A percentile compares a stretch with the other conserved stretches of the same genome.
Conservation (phyloP, 805 yeast species). For the Torulaspora maleeae region DNA sequence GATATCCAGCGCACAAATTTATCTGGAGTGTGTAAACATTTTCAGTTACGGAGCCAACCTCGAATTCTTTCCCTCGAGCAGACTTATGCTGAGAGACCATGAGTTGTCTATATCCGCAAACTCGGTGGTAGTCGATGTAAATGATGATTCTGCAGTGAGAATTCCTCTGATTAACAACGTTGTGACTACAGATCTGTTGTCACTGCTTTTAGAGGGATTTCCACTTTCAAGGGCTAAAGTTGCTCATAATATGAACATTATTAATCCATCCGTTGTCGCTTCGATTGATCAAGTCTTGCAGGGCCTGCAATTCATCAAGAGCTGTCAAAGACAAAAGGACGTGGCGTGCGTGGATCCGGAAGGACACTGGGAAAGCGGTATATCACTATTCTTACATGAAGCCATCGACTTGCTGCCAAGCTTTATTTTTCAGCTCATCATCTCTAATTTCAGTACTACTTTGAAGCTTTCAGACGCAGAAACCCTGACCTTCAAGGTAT, state of each 20-base stretch:
- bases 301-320: slow-evolving; percentile 6
- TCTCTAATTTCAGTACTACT: slow-evolving; percentile 28
- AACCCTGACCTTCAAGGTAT: slow-evolving; percentile 22
- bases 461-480: slow-evolving; percentile 22
- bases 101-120: slow-evolving; percentile 32
- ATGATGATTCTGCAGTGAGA: slow-evolving; percentile 23
- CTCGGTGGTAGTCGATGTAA: slow-evolving; percentile 18
- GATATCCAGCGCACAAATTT: slow-evolving; percentile 29
- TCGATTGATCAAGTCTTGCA: slow-evolving; percentile 20
- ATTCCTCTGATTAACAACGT: slow-evolving; percentile 31
- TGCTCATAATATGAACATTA: slow-evolving; percentile 25
- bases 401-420: slow-evolving; percentile 16
- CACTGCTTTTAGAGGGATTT: slow-evolving; percentile 17
- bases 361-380: not conserved
- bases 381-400: not conserved
- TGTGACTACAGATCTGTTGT: slow-evolving; percentile 26
- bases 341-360: not conserved
- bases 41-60: slow-evolving; percentile 21
- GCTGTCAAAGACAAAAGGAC: not conserved
- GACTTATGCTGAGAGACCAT: slow-evolving; percentile 19
- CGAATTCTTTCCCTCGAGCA: slow-evolving; percentile 22
- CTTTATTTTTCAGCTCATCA: slow-evolving; percentile 21
- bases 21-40: slow-evolving; percentile 23
- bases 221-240: slow-evolving; percentile 19
- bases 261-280: slow-evolving; percentile 31